Conservation (phyloP, 495 filamentous ascomycete species). For the Melanomma pulvis-pyrius region DNA sequence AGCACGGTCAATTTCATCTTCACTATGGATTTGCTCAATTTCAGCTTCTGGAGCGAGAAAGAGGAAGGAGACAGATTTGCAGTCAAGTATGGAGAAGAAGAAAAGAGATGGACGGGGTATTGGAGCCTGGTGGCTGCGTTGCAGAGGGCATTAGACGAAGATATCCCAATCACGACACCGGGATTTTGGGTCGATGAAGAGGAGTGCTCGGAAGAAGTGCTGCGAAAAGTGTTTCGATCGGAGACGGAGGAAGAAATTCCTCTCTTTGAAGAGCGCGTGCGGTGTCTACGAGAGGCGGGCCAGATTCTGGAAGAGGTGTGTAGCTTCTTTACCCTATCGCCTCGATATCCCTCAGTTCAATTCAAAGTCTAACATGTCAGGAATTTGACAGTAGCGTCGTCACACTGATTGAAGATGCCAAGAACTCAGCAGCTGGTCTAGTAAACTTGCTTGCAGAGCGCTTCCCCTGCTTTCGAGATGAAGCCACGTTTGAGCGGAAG, state of each 20-base stretch:
- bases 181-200: constrained; percentile 82
- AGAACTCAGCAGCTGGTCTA: constrained; percentile 77
- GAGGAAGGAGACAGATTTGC: constrained; percentile 67
- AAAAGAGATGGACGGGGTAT: constrained; percentile 86
- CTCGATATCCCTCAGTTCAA: not conserved
- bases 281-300: constrained; percentile 83
- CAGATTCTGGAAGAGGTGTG: constrained; percentile 80
- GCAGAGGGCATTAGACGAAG: constrained; percentile 87
- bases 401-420: constrained; percentile 73
- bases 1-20: constrained; percentile 88
- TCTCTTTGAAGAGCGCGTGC: constrained; percentile 73
- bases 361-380: constrained; percentile 52
- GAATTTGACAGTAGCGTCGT: constrained; percentile 76
- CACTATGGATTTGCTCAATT: constrained; percentile 94
- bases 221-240: constrained; percentile 82
- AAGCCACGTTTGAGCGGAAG: constrained; percentile 69
- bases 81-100: constrained; percentile 75
- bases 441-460: constrained; percentile 79
- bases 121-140: constrained; percentile 90
- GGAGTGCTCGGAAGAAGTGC: constrained; percentile 71
- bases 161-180: constrained; percentile 89
- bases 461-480: constrained; percentile 87
- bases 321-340: constrained; percentile 4
- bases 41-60: constrained; percentile 88
- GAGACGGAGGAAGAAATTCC: constrained; percentile 86